These are phyloP conservation scores for Ceratocystis destructans DNA, from an alignment of 2,329 filamentous ascomycete genomes.

Conservation along the genomic window DNA sequence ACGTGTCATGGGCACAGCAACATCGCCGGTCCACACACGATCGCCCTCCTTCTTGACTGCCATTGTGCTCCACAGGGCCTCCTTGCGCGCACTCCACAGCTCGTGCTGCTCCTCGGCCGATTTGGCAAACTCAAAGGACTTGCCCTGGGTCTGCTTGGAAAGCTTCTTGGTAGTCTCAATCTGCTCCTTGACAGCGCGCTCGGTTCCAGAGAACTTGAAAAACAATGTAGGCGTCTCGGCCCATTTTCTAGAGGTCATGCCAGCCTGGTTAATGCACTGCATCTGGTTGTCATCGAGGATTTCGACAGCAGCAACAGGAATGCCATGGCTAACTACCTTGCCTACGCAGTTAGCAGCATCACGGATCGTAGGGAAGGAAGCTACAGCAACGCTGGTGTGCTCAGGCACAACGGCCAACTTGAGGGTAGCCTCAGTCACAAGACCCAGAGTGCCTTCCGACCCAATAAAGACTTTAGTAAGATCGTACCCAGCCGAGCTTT, in stretches of 20 bases:
- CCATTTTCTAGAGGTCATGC: conserved; percentile 54
- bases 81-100: conserved; percentile 72
- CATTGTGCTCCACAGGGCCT: conserved; percentile 70
- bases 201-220: conserved; percentile 70
- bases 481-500: conserved; percentile 85
- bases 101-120: conserved; percentile 56
- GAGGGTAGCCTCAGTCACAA: conserved; percentile 81
- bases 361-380: conserved; percentile 44
- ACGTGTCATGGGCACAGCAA: conserved; percentile 65
- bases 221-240: conserved; percentile 62
- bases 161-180: conserved; percentile 52
- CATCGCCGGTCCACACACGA: conserved; percentile 73
- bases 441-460: conserved; percentile 77
- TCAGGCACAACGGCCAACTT: conserved; percentile 74
- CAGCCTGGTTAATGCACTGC: conserved; percentile 51
- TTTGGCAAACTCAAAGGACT: conserved; percentile 65
- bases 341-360: conserved; percentile 67
- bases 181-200: conserved; percentile 62
- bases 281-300: conserved; percentile 89
- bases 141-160: conserved; percentile 46
- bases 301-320: conserved; percentile 83
- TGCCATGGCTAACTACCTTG: conserved; percentile 62
- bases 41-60: conserved; percentile 51
- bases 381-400: conserved; percentile 67
- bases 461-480: conserved; percentile 81